A percentile compares a stretch with the other conserved stretches of the same genome.
These are phyloP conservation scores for Cotoneaster glaucophyllus DNA, from an alignment of 306 rosid genomes.

Conservation along the genomic window DNA sequence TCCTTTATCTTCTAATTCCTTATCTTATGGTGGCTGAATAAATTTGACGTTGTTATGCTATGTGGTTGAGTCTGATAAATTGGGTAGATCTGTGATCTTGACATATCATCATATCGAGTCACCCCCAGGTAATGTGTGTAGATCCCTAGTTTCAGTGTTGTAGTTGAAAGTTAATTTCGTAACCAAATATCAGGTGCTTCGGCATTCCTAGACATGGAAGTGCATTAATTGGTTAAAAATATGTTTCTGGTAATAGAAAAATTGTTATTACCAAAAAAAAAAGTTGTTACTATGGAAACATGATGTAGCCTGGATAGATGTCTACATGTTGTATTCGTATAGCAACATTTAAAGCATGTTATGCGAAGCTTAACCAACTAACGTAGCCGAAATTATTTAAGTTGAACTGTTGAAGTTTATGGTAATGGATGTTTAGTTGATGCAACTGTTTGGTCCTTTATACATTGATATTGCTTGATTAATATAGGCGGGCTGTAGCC, in stretches of 20 bases:
- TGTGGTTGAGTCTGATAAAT: not conserved
- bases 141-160: not conserved
- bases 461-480: not conserved
- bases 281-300: no score
- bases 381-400: not conserved
- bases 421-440: not conserved
- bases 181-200: not conserved
- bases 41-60: not conserved
- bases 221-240: not conserved
- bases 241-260: no score
- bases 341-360: no score
- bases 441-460: not conserved
- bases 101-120: not conserved
- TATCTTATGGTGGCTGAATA: not conserved
- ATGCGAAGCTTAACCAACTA: not conserved
- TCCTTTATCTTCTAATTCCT: not conserved
- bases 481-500: not conserved
- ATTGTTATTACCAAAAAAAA: no score
- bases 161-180: not conserved
- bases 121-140: not conserved
- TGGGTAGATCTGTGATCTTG: not conserved
- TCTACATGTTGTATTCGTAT: no score
- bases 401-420: not conserved
- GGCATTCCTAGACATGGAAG: not conserved
- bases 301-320: no score